phyloP scores from a whole-genome alignment of 140 eudicot species.

The Oenanthe javanica region DNA sequence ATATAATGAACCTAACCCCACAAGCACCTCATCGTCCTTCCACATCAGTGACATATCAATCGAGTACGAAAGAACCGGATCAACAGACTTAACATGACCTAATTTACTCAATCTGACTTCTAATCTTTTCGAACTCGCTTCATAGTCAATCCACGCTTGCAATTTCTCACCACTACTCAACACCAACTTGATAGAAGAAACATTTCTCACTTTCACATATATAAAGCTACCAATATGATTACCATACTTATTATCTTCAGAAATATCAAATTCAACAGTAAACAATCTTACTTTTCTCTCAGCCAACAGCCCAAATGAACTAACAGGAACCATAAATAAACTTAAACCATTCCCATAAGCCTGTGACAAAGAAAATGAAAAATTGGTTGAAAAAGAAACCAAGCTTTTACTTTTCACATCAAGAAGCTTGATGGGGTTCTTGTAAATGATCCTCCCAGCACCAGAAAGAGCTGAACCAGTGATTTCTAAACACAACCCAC shows the following conservation, averaged over 20 bases:
- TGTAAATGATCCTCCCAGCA: constrained; percentile 53
- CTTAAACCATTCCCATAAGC: constrained; percentile 72
- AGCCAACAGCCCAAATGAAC: constrained; percentile 45
- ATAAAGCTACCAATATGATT: constrained; percentile 51
- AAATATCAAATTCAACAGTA: constrained; percentile 60
- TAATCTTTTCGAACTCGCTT: constrained; percentile 47
- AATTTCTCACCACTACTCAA: constrained; percentile 42
- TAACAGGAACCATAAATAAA: constrained; percentile 53
- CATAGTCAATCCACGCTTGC: constrained; percentile 84
- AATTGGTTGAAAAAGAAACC: constrained; percentile 59
- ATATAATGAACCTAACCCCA: constrained; percentile 56
- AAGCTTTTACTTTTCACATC: constrained; percentile 26
- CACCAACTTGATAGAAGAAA: constrained; percentile 44
- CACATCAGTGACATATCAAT: constrained; percentile 55
- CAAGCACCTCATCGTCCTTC: constrained; percentile 33
- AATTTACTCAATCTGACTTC: constrained; percentile 52
- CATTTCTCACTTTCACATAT: constrained; percentile 49
- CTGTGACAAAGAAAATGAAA: constrained; percentile 53
- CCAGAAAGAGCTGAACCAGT: constrained; percentile 33
- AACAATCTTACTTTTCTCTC: constrained; percentile 29
- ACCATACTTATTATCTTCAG: constrained; percentile 18
- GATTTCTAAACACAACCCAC: constrained; percentile 35
- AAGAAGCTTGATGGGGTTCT: constrained; percentile 47
- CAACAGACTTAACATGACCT: constrained; percentile 44
- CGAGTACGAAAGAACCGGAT: constrained; percentile 42